Percentiles rank a stretch among this genome's conserved stretches.
phyloP scores from a whole-genome alignment of 768 basidiomycete species.

The Cystofilobasidium capitatum region DNA sequence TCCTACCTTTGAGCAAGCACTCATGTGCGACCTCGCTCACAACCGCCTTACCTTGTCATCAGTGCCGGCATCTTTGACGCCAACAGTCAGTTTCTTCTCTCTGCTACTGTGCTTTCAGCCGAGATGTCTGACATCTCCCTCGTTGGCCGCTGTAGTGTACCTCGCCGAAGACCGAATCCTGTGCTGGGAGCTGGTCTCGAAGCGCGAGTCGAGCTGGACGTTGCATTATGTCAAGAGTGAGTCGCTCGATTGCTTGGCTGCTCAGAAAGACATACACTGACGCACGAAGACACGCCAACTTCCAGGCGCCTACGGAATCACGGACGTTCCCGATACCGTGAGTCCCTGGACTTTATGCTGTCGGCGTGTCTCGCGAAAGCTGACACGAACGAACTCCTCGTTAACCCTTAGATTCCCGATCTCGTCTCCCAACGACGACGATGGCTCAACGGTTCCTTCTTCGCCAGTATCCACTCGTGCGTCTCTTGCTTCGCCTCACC shows the following conservation, averaged over 20 bases:
- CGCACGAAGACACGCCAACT: no score
- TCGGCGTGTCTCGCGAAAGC: no score
- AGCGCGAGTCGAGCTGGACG: slow-evolving; percentile 78
- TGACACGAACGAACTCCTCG: no score
- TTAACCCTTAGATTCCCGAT: slow-evolving; percentile 78
- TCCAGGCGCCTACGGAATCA: slow-evolving; percentile 70
- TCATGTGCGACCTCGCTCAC: slow-evolving; percentile 30
- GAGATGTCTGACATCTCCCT: slow-evolving; percentile 46
- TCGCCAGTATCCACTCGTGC: slow-evolving; percentile 87
- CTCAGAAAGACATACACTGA: neutral
- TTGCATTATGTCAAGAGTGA: slow-evolving; percentile 90
- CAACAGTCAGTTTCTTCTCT: slow-evolving; percentile 49
- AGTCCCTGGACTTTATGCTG: slow-evolving; percentile 26
- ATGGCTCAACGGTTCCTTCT: slow-evolving; percentile 98
- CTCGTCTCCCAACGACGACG: slow-evolving; percentile 88
- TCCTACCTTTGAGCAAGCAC: neutral
- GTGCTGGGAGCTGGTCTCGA: slow-evolving; percentile 97
- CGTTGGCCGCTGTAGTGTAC: slow-evolving; percentile 70
- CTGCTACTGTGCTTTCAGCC: slow-evolving; percentile 36
- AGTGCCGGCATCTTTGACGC: slow-evolving; percentile 87
- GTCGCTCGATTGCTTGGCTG: neutral
- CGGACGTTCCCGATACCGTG: slow-evolving; percentile 86
- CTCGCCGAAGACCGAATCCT: slow-evolving; percentile 70
- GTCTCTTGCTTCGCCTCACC: no score
- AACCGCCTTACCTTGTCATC: slow-evolving; percentile 42